Evolutionary conservation across 2,329 filamentous ascomycete species (phyloP), one percentile per base, ranked within the genome.

Genomic region (Byssochlamys sp.): DNA sequence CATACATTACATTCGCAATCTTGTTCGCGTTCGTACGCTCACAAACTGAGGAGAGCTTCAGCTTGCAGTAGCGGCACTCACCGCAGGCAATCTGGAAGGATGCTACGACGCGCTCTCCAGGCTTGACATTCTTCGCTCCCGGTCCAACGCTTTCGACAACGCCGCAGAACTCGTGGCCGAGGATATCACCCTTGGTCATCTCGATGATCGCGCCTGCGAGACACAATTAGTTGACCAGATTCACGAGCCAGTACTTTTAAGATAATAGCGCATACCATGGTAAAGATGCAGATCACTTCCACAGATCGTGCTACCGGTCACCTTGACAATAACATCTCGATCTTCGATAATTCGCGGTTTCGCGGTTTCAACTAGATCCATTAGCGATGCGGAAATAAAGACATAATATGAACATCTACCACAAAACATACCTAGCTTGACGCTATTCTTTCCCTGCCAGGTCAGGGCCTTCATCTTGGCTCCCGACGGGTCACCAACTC

Each of bases 361-460:
- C 0, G 87, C 81, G 4, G 83, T 82, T 33, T 90, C 82, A 53
- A 85, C 80, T 81, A 33, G 31, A 12, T 33, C 52, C 29, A 57
- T 27, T 39, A 4, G 27, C 26, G 9, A 45, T 45, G 39, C 3
- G 5, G 7, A 9, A 45, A 1, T 10, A 45, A 24, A 7, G 1
- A 45, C 9, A 45, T 45, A 6, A 45, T 5, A 45, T n/a, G 1
- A 27, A 26, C 12, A 27, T 51, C 49, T 1, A 51, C 11, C 5
- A 51, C 45, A 1, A n/a, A 49, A 49, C 49, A 58, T 70, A 84
- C 81, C 75, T 19, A 95, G 78, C 67, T 88, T 75, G 52, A 95
- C 89, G 29, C 78, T 83, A 66, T 91, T 89, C 78, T 92, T 94
- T 55, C 88, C 88, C 73, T 87, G 84, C 90, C 90, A 95, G 1